Base-by-base conservation (phyloP, 345 rosid species). In the Reutealis trisperma region DNA sequence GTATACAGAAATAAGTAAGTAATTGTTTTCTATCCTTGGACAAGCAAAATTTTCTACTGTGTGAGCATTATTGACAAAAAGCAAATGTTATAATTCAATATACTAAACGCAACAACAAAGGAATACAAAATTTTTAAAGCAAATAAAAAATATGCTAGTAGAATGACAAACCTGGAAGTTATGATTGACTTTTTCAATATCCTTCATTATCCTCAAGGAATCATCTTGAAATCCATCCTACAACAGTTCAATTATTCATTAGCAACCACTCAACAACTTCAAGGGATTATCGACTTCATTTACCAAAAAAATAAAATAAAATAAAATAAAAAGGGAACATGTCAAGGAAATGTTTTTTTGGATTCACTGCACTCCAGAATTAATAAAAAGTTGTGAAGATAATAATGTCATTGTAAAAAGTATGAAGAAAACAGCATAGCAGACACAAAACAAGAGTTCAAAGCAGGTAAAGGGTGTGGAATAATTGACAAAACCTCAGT, bases 211-310 rank as follows among this genome's bases (percentile, higher is more conserved):
- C 84, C 77, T 91, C 81, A 90, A 73, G 27, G 99, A 96, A 76
- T 96, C 99, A 74, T 93, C 98, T 80, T 85, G 89, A 79, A 93
- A 93, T 6, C 98, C 99, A 82, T 90, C 98, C 99, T 96, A 88
- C 82, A 93, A 11, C 71, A 86, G 71, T 60, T 47, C 12, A 67
- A 71, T 32, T 12, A 8, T 21, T 58, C 30, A 68, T 68, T 8
- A 82, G 69, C 70, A 66, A 65, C 22, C 54, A 69, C 18, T 51
- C 22, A 41, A 74, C 13, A 49, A 63, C 49, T 5, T 32, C 10
- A n/a, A 45, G 6, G 14, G 61, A 41, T 5, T 6, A 9, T 32
- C 19, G 25, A 32, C 37, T 16, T n/a, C 41, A 58, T 19, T 49
- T 6, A 63, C 9, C 30, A 27, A 27, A 27, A 27, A 27, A 15